Conservation (phyloP, 2,329 filamentous ascomycete species). For the Colletotrichum sp. region DNA sequence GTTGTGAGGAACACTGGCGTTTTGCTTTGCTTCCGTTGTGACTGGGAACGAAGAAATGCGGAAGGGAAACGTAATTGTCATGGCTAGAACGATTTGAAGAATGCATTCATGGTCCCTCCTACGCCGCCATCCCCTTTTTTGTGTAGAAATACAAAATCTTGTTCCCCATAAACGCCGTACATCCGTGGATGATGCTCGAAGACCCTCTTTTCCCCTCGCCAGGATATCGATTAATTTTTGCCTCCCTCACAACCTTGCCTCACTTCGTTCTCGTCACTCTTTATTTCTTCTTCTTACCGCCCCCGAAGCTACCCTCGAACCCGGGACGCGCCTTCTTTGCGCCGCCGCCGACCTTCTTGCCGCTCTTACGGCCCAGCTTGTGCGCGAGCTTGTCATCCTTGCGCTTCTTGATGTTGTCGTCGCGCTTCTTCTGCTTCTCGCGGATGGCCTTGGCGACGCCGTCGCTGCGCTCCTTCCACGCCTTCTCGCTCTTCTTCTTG, state of each 20-base stretch:
- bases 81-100: slow-evolving; percentile 17
- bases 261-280: not conserved
- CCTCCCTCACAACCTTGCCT: not conserved
- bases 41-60: not conserved
- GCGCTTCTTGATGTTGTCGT: slow-evolving; percentile 77
- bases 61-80: not conserved
- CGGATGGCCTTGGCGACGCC: slow-evolving; percentile 79
- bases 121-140: slow-evolving; percentile 14
- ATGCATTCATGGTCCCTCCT: slow-evolving; percentile 17
- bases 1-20: not conserved
- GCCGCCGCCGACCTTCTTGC: slow-evolving; percentile 46
- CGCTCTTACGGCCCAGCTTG: slow-evolving; percentile 60
- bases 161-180: slow-evolving; percentile 2
- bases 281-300: slow-evolving; percentile 51
- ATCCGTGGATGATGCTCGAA: slow-evolving; percentile 7
- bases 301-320: slow-evolving; percentile 72
- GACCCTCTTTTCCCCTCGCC: not conserved
- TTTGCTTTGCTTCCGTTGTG: not conserved
- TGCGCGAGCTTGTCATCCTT: slow-evolving; percentile 73
- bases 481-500: slow-evolving; percentile 91
- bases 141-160: not conserved
- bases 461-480: slow-evolving; percentile 78
- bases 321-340: slow-evolving; percentile 64
- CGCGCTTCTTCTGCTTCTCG: slow-evolving; percentile 81
- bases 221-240: slow-evolving; percentile 12